Base-by-base conservation (phyloP, 2,329 filamentous ascomycete genomes). In the Coniella lustricola region DNA sequence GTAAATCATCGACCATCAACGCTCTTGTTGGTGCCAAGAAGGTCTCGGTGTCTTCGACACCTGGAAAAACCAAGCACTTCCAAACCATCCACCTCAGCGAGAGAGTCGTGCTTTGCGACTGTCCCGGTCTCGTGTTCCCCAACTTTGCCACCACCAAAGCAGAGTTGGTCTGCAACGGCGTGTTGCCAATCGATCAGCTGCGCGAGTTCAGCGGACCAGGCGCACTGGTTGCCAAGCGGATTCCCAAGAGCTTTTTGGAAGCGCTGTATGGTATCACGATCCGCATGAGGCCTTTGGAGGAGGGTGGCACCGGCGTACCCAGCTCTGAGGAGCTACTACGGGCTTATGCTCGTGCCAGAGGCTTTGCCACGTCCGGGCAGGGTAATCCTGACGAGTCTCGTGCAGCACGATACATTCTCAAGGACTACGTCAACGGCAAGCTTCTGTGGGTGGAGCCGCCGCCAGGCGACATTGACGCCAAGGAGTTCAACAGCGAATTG, bases 1-100 rank as follows among this genome's bases (percentile, higher is more conserved):
- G 93, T 70, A 98, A 98, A 71, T 98, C 94, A 1, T 96, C 90
- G 42, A 98, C 93, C 14, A 98, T 98, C 76, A 98, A 98, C 71
- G 91, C 93, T 36, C 79, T 98, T n/a, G 90, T 97, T 50, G 94
- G 94, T 44, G 84, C 93, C 48, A 98, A 97, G 73, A 98, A 97
- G 71, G 93, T 98, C 5, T 97, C 91, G 0, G 94, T 98, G 34
- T 98, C 93, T 14, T 85, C 91, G 13, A 98, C 93, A 1, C 93
- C 93, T 3, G 93, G 93, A 64, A 98, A 98, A 72, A 98, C 93
- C 13, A 98, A 98, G 73, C 93, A 98, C 62, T 98, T 98, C 72
- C 93, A 98, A 67, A 98, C 93, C 1, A 93, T 98, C 51, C 90
- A 96, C 64, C 80, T 98, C 29, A 93, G 87, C 51, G 86, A 93